Evolutionary conservation across 345 rosid genomes (phyloP), one percentile per base, ranked within the genome.

Genomic region (Viola odorata): DNA sequence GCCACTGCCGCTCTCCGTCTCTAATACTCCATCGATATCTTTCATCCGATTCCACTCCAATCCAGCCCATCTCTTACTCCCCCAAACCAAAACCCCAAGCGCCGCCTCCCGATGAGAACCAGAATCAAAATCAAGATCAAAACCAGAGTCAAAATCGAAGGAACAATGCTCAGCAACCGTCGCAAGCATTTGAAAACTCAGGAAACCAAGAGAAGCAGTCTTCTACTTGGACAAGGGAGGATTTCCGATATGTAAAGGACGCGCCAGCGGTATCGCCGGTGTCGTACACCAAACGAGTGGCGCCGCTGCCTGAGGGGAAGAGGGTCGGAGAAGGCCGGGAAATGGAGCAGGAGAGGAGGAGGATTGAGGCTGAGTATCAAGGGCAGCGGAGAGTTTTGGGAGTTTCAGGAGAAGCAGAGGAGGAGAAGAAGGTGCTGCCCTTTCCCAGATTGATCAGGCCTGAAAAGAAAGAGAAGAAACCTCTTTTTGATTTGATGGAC

Each of bases 271-370:
- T 94, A 45, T 50, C 81, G 45, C 85, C 91, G 12, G 86, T 88
- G 8, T 88, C 99, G 2, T 90, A 88, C 57, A 83, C 91, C 11
- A 9, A 72, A 10, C 87, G 91, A 0, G 90, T 84, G 11, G 96
- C 95, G 13, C 97, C 97, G 7, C 87, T 94, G 1, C 99, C 99
- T 5, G 97, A 90, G 68, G 85, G 80, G 65, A 84, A 73, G 41
- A 68, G 47, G 40, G 64, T 48, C 41, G 8, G 79, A 37, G 57
- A 7, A 56, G 23, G 50, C n/a, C 75, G 57, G 65, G 84, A 75
- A 68, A 68, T 50, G 72, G 75, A 67, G 69, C 45, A 44, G 3
- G 88, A 80, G 69, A 67, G 69, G 71, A 68, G 58, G 71, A 67
- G 69, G 73, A 73, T 75, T 15, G 82, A 77, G 61, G 32, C 48